Percentiles rank a stretch among this genome's conserved stretches.
These are phyloP conservation scores for Mortierella sp. DNA, from an alignment of 371 early-diverging fungal genomes.

Conservation along the genomic window DNA sequence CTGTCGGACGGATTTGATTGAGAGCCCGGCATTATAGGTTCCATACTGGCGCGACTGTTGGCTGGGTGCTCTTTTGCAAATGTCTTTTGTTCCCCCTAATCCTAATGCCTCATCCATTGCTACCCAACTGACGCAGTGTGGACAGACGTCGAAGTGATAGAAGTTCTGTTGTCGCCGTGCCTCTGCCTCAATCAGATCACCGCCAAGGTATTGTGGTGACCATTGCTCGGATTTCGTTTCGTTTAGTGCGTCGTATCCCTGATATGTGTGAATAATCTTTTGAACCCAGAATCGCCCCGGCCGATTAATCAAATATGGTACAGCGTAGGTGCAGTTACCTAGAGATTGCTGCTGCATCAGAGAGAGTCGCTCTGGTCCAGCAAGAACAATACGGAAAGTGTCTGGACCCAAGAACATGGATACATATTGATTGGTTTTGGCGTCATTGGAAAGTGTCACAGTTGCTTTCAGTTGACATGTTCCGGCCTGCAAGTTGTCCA, in stretches of 20 bases:
- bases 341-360: constrained; percentile 41
- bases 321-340: constrained; percentile 35
- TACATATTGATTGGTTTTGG: constrained; percentile 21
- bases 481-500: background rate
- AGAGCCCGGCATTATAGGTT: constrained; percentile 17
- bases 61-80: constrained; percentile 11
- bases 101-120: constrained; percentile 24
- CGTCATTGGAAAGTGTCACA: constrained; percentile 15
- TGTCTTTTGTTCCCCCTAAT: constrained; percentile 14
- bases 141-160: constrained; percentile 37
- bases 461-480: constrained; percentile 13
- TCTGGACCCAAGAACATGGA: constrained; percentile 31
- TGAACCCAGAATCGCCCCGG: constrained; percentile 47
- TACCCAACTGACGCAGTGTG: constrained; percentile 26
- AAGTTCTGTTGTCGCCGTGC: constrained; percentile 5
- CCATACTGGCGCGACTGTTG: constrained; percentile 36
- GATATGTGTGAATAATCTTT: constrained; percentile 30
- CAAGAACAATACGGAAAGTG: constrained; percentile 36
- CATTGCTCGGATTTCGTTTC: constrained; percentile 5
- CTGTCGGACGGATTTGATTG: constrained; percentile 19
- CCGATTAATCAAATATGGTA: constrained; percentile 41
- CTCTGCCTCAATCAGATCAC: constrained; percentile 13
- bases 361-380: constrained; percentile 35
- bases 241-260: constrained; percentile 32
- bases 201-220: constrained; percentile 24